Base-by-base conservation (phyloP, 257 asterid species). In the Lavandula angustifolia region DNA sequence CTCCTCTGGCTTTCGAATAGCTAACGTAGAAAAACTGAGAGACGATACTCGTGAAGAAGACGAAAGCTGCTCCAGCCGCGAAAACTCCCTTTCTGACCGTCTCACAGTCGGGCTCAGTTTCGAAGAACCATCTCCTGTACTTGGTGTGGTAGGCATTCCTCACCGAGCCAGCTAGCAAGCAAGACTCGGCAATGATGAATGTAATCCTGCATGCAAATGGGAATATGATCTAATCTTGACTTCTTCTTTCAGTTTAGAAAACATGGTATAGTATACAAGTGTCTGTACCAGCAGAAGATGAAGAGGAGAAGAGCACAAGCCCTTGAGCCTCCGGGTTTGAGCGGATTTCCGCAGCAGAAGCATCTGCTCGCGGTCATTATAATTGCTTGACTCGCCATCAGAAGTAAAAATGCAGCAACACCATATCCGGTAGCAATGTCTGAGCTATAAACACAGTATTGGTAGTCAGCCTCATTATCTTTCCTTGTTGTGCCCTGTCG, bases 1-100 rank as follows among this genome's bases (percentile, higher is more conserved):
- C 56, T 31, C 75, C 90, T 63, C 78, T 72, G 2, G 99, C 78
- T 69, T 72, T 85, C 14, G 92, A 82, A 50, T 76, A 89, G 17
- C 80, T 78, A 40, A 75, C 72, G 48, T 87, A 90, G 75, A 81
- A 94, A 60, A 90, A 80, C 78, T 87, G 80, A 0, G 97, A 90
- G 69, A 86, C 41, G 11, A 94, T 80, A 72, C 75, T 76, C 0
- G 95, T 90, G 87, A 94, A 76, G 34, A 94, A 55, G 18, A 76
- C 68, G 27, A 94, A 94, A 3, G 97, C 88, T 0, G 99, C 96
- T 46, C 96, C 99, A 1, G 99, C 95, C 4, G 92, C 99, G 35
- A 94, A 94, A 9, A 91, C 95, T 6, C 99, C 99, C 74, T 84
- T 94, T 34, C 96, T 83, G 54, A 88, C 87, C 0, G 95, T 94